Evolutionary conservation across 495 filamentous ascomycete species (phyloP).

Genomic region (Aspergillus cavernicola): DNA sequence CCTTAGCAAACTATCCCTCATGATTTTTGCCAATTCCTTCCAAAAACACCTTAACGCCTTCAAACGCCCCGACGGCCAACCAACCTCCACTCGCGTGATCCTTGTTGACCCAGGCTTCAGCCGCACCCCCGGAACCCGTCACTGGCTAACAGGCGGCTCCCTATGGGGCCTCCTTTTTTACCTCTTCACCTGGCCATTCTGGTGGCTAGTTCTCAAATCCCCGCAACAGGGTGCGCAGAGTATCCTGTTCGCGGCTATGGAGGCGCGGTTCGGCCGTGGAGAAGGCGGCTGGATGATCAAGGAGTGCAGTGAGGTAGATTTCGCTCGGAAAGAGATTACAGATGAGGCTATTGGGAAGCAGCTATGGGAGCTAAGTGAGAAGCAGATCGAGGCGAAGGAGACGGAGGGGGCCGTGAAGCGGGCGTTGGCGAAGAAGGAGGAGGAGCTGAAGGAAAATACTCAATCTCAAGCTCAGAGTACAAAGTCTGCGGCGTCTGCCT

Average conservation of each 20-base stretch:
- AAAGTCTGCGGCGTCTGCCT: constrained; percentile 12
- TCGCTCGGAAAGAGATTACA: constrained; percentile 65
- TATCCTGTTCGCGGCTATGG: constrained; percentile 82
- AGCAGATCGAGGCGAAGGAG: constrained; percentile 76
- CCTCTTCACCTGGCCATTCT: constrained; percentile 68
- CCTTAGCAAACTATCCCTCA: constrained; percentile 83
- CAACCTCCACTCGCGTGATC: constrained; percentile 74
- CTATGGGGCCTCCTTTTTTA: constrained; percentile 80
- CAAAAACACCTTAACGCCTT: constrained; percentile 84
- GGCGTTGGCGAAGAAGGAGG: constrained; percentile 65
- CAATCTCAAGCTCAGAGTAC: constrained; percentile 38
- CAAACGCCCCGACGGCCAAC: constrained; percentile 74
- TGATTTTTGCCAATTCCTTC: constrained; percentile 81
- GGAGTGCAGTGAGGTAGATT: constrained; percentile 77
- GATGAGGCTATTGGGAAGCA: constrained; percentile 75
- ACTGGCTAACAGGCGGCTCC: constrained; percentile 80
- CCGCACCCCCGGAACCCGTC: constrained; percentile 79
- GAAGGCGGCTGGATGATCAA: constrained; percentile 74
- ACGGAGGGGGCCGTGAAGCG: constrained; percentile 69
- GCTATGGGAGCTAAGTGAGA: constrained; percentile 86
- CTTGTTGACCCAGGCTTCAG: constrained; percentile 81
- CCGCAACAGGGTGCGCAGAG: constrained; percentile 79
- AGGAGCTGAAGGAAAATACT: constrained; percentile 46
- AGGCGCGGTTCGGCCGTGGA: constrained; percentile 59
- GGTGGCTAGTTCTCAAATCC: constrained; percentile 87